phyloP scores from a whole-genome alignment of 179 eudicot genomes.

The Drosera spatulata region DNA sequence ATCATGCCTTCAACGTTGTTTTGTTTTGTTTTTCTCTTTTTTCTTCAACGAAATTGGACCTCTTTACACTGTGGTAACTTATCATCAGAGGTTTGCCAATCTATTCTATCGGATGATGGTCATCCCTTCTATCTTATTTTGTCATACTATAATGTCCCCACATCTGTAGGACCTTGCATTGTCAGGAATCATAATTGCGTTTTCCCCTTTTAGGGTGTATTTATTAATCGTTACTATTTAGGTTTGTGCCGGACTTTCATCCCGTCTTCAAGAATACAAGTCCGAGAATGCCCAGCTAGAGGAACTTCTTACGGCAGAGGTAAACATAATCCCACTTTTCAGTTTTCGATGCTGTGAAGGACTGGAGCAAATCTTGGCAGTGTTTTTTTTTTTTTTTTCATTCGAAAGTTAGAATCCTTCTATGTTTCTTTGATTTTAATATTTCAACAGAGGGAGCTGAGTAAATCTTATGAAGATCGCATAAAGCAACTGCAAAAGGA shows the following conservation, averaged over 20 bases:
- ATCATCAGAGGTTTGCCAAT: too few relatives aligned
- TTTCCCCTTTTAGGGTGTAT: background rate
- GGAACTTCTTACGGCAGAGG: slow-evolving; percentile 96
- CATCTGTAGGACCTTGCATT: background rate
- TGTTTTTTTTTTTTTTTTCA: background rate
- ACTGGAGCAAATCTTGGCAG: background rate
- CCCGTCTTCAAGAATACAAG: slow-evolving; percentile 98
- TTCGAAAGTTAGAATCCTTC: background rate
- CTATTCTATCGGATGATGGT: too few relatives aligned
- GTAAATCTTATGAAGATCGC: slow-evolving; percentile 74
- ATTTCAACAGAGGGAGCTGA: slow-evolving; percentile 69
- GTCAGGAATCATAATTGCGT: background rate
- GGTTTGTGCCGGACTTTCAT: slow-evolving; percentile 99
- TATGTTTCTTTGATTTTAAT: slow-evolving; percentile 10
- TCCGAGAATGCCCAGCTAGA: slow-evolving; percentile 96
- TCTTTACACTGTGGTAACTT: too few relatives aligned
- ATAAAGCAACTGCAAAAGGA: slow-evolving; percentile 78
- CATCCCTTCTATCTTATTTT: too few relatives aligned
- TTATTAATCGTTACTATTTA: slow-evolving; percentile 23
- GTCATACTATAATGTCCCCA: background rate
- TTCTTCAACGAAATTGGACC: background rate
- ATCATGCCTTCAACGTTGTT: too few relatives aligned
- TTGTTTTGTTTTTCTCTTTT: background rate
- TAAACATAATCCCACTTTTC: slow-evolving; percentile 18
- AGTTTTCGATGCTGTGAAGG: slow-evolving; percentile 1